These are phyloP conservation scores for Podaxis sp. DNA, from an alignment of 768 basidiomycete species.

Conservation along the genomic window DNA sequence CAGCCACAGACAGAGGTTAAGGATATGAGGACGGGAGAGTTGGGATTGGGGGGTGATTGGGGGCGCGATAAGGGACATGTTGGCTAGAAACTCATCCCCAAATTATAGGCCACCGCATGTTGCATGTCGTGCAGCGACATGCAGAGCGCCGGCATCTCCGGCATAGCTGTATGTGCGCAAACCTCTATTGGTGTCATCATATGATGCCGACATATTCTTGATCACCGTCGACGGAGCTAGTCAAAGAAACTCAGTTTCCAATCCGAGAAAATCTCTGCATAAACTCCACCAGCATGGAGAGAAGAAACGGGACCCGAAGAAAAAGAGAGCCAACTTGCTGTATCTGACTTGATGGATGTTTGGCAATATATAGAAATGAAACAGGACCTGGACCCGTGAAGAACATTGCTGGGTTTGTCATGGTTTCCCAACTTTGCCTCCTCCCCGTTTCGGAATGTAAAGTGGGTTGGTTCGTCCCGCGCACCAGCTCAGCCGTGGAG, in stretches of 20 bases:
- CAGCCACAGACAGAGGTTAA: too few relatives aligned
- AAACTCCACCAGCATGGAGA: background rate
- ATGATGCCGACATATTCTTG: background rate
- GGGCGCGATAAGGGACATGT: too few relatives aligned
- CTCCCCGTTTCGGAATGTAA: background rate
- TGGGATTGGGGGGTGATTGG: too few relatives aligned
- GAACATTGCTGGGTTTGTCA: constrained; percentile 3
- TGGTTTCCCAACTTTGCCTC: background rate
- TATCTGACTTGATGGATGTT: background rate
- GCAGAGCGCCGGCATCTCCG: background rate
- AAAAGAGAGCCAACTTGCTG: background rate
- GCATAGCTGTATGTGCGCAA: background rate
- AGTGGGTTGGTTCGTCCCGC: background rate
- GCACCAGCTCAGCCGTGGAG: constrained; percentile 14
- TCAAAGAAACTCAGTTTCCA: background rate
- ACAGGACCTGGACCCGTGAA: constrained; percentile 2
- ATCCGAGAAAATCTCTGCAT: background rate
- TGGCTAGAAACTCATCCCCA: too few relatives aligned
- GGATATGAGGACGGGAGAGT: too few relatives aligned
- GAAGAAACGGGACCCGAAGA: background rate
- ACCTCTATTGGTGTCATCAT: background rate
- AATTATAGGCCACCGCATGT: too few relatives aligned
- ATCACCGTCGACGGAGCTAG: background rate
- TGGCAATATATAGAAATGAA: background rate
- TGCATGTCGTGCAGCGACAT: too few relatives aligned